Base-by-base conservation (phyloP, 2,329 filamentous ascomycete genomes). In the Chaetomium sp. region DNA sequence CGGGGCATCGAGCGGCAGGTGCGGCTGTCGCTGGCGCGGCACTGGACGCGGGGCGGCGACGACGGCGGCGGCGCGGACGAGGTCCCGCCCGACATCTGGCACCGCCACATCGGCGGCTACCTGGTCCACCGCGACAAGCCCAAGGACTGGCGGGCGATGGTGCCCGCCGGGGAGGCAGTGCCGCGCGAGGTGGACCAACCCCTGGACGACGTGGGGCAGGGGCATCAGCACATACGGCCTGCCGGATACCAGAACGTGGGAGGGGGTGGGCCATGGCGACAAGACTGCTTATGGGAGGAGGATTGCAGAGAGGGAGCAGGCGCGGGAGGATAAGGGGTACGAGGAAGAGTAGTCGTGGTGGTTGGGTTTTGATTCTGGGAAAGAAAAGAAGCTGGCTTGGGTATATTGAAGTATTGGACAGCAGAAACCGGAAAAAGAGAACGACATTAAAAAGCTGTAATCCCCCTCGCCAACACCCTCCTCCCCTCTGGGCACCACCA, bases 1-100 rank as follows among this genome's bases (percentile, higher is more conserved):
- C 82, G 85, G 25, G 85, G 84, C 1, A 87, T 90, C 53, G 84
- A 86, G 25, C 90, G 86, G 68, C 83, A 88, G 68, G 85, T 93
- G 53, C 86, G 90, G 4, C 62, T 72, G 9, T 63, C 68, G 0
- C 47, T 72, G 9, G 70, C 68, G 3, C 64, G 60, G 53, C 68
- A 72, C 57, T 72, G 70, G 70, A 63, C 54, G 16, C 57, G 65
- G 2, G 63, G 59, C 1, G 64, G 61, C 3, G 56, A 49, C 47
- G 25, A 58, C 2, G 60, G 57, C 1, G 62, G 63, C 3, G 60
- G 29, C 38, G 29, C 59, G 0, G 68, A 71, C 51, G 64, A 68
- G 23, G 33, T 49, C 6, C 70, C 70, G 25, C 71, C 70, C 1
- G 70, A 72, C 29, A 58, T 72, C 16, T 72, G 67, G 67, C 69